Conservation (phyloP, 192 early-diverging fungal species). For the Coemansia sp. region DNA sequence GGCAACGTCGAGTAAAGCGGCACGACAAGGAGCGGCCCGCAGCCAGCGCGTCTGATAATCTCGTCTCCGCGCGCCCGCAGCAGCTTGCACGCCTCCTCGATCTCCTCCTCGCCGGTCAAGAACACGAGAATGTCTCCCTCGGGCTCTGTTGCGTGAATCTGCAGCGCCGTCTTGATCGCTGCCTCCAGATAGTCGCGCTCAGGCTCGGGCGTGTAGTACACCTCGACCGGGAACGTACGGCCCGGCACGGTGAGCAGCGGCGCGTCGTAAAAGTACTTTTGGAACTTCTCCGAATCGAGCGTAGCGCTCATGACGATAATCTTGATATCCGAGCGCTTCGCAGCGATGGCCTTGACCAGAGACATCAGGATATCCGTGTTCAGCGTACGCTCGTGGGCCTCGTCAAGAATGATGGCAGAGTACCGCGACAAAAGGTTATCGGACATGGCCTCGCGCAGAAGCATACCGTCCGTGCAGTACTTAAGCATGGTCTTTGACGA, state of each 20-base stretch:
- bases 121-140: constrained; percentile 97
- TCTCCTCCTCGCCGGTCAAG: constrained; percentile 98
- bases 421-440: constrained; percentile 84
- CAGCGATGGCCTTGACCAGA: constrained; percentile 87
- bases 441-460: constrained; percentile 94
- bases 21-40: constrained; percentile 80
- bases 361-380: constrained; percentile 98
- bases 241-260: constrained; percentile 92
- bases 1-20: constrained; percentile 93
- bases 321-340: constrained; percentile 76
- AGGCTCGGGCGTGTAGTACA: constrained; percentile 96
- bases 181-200: constrained; percentile 97
- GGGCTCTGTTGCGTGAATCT: constrained; percentile 90
- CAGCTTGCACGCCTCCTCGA: constrained; percentile 90
- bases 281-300: constrained; percentile 97
- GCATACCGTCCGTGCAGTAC: constrained; percentile 99
- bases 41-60: constrained; percentile 57
- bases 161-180: constrained; percentile 89
- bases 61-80: constrained; percentile 76
- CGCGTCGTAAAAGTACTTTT: constrained; percentile 96
- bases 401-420: constrained; percentile 95
- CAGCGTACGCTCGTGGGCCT: constrained; percentile 97
- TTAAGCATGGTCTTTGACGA: constrained; percentile 80
- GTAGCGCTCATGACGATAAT: constrained; percentile 98
- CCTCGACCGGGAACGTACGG: constrained; percentile 97